A percentile compares a stretch with the other conserved stretches of the same genome.
Evolutionary conservation across 108 stramenopile genomes (phyloP).

Genomic region (Licmophora abbreviata): DNA sequence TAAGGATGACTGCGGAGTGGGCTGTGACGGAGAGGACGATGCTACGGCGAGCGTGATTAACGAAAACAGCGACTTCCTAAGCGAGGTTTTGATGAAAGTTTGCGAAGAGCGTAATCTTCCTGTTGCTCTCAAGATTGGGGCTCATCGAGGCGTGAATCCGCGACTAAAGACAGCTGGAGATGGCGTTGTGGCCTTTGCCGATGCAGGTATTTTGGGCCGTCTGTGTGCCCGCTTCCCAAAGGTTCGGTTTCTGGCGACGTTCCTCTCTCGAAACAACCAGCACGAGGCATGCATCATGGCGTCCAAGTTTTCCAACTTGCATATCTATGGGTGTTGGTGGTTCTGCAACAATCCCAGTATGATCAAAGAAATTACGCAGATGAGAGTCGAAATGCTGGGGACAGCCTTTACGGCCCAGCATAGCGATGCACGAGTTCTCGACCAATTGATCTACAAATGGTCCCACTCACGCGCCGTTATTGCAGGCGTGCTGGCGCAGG

Average conservation of each 20-base stretch:
- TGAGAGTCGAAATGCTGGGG: conserved; percentile 87
- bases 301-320: conserved; percentile 84
- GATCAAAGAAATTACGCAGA: conserved; percentile 71
- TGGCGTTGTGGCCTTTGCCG: conserved; percentile 80
- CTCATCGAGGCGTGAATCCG: conserved; percentile 74
- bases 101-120: conserved; percentile 79
- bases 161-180: conserved; percentile 56
- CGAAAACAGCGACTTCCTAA: conserved; percentile 66
- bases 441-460: conserved; percentile 94
- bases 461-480: conserved; percentile 77
- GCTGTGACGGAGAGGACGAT: conserved; percentile 45
- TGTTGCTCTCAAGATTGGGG: conserved; percentile 84
- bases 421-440: conserved; percentile 78
- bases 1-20: conserved; percentile 9
- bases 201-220: conserved; percentile 42
- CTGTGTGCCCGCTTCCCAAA: conserved; percentile 63
- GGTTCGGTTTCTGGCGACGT: conserved; percentile 83
- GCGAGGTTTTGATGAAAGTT: conserved; percentile 69
- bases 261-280: conserved; percentile 78
- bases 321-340: conserved; percentile 88
- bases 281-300: conserved; percentile 85
- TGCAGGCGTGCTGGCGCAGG: conserved; percentile 49
- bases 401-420: conserved; percentile 89
- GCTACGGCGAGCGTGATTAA: conserved; percentile 60
- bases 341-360: conserved; percentile 89